Conservation (phyloP, 1,139 yeast species). For the Sugiyamaella xylanicola region DNA sequence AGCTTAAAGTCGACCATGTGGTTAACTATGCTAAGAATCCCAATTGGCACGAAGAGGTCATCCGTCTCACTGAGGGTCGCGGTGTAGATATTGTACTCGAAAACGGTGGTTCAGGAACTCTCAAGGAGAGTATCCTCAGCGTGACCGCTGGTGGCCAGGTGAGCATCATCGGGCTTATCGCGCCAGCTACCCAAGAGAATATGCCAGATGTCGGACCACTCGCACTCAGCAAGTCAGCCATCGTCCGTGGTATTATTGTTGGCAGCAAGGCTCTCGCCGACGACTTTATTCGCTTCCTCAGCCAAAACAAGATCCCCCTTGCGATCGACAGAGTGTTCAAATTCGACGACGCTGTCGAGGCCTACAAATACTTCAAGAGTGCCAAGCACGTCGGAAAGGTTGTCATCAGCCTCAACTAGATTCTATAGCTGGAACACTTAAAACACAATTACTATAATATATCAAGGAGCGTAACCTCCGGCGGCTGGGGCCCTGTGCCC, state of each 20-base stretch:
- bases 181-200: conserved; percentile 21
- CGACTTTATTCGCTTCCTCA: conserved; percentile 25
- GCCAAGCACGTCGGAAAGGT: conserved; percentile 28
- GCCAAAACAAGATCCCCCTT: conserved; percentile 21
- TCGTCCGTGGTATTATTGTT: conserved; percentile 26
- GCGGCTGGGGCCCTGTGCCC: not conserved
- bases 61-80: conserved; percentile 22
- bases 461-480: not conserved
- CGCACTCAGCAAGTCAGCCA: conserved; percentile 18
- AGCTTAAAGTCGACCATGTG: conserved; percentile 23
- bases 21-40: conserved; percentile 25
- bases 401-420: conserved; percentile 9
- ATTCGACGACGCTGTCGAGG: conserved; percentile 24
- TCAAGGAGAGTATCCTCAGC: conserved; percentile 22
- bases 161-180: conserved; percentile 25
- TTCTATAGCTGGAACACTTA: no score
- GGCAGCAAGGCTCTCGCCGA: conserved; percentile 23
- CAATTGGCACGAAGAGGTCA: conserved; percentile 26
- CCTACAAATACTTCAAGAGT: conserved; percentile 22
- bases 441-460: not conserved
- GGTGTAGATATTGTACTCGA: conserved; percentile 27
- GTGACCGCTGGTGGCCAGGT: conserved; percentile 25
- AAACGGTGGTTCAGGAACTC: conserved; percentile 27
- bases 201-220: conserved; percentile 21
- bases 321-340: conserved; percentile 24